These are phyloP conservation scores for Mycena kentingensis DNA, from an alignment of 768 basidiomycete species.

Conservation along the genomic window DNA sequence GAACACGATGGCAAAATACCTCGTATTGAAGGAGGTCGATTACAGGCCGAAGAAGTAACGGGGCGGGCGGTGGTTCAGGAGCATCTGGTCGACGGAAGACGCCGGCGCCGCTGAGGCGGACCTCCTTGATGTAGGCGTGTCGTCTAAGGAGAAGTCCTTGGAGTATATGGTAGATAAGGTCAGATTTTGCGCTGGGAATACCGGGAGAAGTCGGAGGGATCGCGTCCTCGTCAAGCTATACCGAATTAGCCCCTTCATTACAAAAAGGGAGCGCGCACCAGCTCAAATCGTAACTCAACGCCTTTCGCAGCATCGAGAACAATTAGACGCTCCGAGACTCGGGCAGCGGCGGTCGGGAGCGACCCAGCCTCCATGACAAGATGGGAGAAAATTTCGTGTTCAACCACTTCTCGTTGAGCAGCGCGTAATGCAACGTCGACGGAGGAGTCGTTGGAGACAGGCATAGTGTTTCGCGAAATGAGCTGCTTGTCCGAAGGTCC, in stretches of 20 bases:
- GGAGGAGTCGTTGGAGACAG: conserved; percentile 33
- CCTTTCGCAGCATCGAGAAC: conserved; percentile 76
- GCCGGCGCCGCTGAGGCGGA: conserved; percentile 37
- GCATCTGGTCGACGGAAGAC: conserved; percentile 22
- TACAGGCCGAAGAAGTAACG: conserved; percentile 67
- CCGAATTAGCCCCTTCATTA: not conserved
- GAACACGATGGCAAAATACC: conserved; percentile 67
- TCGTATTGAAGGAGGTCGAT: conserved; percentile 82
- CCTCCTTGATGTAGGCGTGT: conserved; percentile 52
- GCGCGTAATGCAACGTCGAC: conserved; percentile 54
- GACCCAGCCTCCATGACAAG: conserved; percentile 77
- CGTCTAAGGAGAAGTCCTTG: conserved; percentile 64
- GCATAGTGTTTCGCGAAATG: conserved; percentile 40
- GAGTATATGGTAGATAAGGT: conserved; percentile 67
- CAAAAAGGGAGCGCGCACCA: conserved; percentile 47
- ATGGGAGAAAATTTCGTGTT: conserved; percentile 77
- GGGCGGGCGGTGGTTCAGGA: conserved; percentile 28
- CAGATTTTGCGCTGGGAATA: conserved; percentile 46
- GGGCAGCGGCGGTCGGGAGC: conserved; percentile 73
- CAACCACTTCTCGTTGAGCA: conserved; percentile 73
- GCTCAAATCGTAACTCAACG: conserved; percentile 69
- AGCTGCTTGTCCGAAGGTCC: conserved; percentile 35
- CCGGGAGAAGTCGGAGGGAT: conserved; percentile 19
- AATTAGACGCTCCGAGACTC: conserved; percentile 77
- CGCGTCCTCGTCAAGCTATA: conserved; percentile 37